Base-by-base conservation (phyloP, 2,329 filamentous ascomycete genomes). In the Neocucurbitaria cava region DNA sequence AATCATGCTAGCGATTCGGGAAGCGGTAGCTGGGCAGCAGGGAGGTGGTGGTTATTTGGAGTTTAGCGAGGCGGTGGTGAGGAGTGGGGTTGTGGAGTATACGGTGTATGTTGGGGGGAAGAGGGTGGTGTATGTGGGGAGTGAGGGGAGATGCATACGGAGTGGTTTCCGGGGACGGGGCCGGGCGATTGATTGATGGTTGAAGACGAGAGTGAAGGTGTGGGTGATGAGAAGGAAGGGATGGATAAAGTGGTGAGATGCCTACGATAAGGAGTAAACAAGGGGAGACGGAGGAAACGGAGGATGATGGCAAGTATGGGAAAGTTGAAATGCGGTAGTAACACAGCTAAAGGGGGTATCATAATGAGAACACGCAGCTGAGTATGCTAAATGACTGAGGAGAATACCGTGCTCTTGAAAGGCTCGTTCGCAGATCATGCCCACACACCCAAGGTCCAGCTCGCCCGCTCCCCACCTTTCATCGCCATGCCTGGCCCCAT, bases 401-500 rank as follows among this genome's bases (percentile, higher is more conserved):
- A 15, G 13, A 31, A 11, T 11, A 15, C 30, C 30, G 17, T n/a
- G 31, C 31, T 35, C 30, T 31, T 31, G 4, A 8, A 35, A n/a
- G 2, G 13, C 13, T 35, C 13, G 17, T 35, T 5, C 7, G 13
- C 26, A 13, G 13, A 5, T 55, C 50, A 76, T 3, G 74, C 75
- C 75, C 75, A 77, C 7, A 77, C 68, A 1, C 75, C 75, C 24
- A 77, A 47, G 6, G 74, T 74, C 75, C 75, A 77, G 41, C 73
- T 76, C 9, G 68, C 71, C 30, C 74, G 60, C 8, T 77, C 74
- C 0, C 72, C 71, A 0, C 62, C 69, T 7, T 71, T 66, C 17
- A 62, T 57, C 1, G 59, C 62, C 2, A 73, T 56, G 5, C 82
- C 83, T 0, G 84, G 76, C 0, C 85, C 86, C 78, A 89, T 81